phyloP scores from a whole-genome alignment of 2,329 filamentous ascomycete genomes.

The Fusarium hainanense region DNA sequence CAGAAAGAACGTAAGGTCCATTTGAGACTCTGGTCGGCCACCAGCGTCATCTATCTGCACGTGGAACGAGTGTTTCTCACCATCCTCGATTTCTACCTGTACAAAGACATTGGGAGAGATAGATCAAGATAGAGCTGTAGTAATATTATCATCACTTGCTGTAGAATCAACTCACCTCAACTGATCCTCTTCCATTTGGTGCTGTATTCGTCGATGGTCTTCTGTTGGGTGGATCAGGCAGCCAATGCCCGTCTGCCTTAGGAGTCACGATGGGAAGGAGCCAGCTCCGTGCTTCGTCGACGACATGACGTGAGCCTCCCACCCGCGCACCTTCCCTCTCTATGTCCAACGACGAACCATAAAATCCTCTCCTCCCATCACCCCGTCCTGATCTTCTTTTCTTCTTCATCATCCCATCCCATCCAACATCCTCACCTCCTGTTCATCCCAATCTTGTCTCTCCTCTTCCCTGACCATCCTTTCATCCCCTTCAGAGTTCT shows the following conservation, averaged over 20 bases:
- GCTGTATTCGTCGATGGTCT: too few species aligned
- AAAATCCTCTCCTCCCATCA: neutral
- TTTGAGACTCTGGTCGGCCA: accelerated
- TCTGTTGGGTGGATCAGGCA: neutral
- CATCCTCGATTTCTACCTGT: neutral
- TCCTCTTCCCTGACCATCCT: neutral
- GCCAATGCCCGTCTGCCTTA: neutral
- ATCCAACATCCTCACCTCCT: neutral
- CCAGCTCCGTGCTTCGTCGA: neutral
- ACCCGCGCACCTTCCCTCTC: constrained; percentile 1
- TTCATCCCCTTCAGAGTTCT: neutral
- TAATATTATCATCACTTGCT: neutral
- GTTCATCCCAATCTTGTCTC: constrained; percentile 4
- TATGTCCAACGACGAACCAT: neutral
- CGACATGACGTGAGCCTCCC: neutral
- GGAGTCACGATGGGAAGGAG: neutral
- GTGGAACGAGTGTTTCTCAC: neutral
- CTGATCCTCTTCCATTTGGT: neutral
- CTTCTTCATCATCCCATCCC: neutral
- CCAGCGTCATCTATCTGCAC: neutral
- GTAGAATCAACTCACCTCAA: neutral
- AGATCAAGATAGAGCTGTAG: neutral
- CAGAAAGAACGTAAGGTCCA: neutral
- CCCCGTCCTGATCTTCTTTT: neutral
- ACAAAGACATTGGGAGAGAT: neutral